Base-by-base conservation (phyloP, 2,329 filamentous ascomycete species). In the Hypoxylon sp. region DNA sequence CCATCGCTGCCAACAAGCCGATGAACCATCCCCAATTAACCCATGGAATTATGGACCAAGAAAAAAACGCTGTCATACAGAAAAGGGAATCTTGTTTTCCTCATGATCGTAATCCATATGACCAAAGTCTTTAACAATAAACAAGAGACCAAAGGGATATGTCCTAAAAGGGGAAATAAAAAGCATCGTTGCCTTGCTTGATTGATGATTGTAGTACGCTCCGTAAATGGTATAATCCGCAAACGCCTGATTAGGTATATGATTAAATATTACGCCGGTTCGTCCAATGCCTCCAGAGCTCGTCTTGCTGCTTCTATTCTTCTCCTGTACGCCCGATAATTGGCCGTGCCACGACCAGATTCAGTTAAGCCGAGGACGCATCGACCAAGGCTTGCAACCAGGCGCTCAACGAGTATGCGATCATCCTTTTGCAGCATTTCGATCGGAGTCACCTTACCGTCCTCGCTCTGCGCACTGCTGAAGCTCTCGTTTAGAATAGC, bases 301-400 rank as follows among this genome's bases (percentile, higher is more conserved):
- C 88, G 85, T 66, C 90, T 89, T 4, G 94, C 94, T 58, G 89
- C 88, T 72, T 97, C 93, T 56, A 97, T 85, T 72, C 92, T 86
- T 70, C 91, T 84, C 66, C 93, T 85, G 79, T 92, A 89, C 66
- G 91, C 84, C 61, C 90, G 85, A 55, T 85, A 86, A 72, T 92
- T 88, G 68, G 88, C 81, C 73, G 85, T 85, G 64, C 86, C 81
- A 71, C 81, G 81, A 71, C 87, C 82, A 57, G 84, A 80, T 80
- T 91, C 84, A 64, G 86, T 83, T 69, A 91, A 73, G 31, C 84
- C 87, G 7, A 90, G 77, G 1, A 91, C 87, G 65, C 89, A 91
- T 71, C 85, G 84, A 13, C 89, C 88, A 0, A 91, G 80, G 70
- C 85, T 86, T 1, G 85, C 88, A 25, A 91, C 86, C 1, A 90